A percentile compares a stretch with the other conserved stretches of the same genome.
Conservation (phyloP, 306 rosid species). For the Cicer judaicum region DNA sequence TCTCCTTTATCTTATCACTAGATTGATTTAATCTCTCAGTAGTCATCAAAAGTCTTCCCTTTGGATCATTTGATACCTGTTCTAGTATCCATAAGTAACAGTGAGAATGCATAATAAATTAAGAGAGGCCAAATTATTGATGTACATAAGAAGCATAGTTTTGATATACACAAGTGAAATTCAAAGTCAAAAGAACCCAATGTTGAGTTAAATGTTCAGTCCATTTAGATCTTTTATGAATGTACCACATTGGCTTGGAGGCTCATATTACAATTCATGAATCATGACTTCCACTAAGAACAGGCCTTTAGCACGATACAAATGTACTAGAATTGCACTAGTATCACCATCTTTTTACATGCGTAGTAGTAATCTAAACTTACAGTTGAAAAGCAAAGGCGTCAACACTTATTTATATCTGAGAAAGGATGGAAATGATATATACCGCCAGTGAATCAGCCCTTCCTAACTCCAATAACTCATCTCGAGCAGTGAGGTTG, state of each 20-base stretch:
- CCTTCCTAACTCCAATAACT: constrained; percentile 57
- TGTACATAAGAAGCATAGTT: constrained; percentile 13
- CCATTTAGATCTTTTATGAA: constrained; percentile 27
- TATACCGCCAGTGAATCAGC: constrained; percentile 52
- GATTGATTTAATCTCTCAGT: constrained; percentile 70
- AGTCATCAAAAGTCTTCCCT: constrained; percentile 61
- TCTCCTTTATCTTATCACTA: constrained; percentile 58
- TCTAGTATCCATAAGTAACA: constrained; percentile 33
- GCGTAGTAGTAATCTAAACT: constrained; percentile 17
- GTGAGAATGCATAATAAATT: constrained; percentile 7
- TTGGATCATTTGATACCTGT: constrained; percentile 64
- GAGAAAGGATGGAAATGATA: constrained; percentile 22
- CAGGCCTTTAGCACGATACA: constrained; percentile 10
- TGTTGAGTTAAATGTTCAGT: constrained; percentile 27
- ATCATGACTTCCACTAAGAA: constrained; percentile 12
- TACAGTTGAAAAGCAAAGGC: neutral
- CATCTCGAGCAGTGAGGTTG: constrained; percentile 48
- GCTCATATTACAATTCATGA: constrained; percentile 12
- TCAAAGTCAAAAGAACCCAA: constrained; percentile 28
- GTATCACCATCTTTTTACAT: constrained; percentile 35
- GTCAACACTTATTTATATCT: constrained; percentile 19
- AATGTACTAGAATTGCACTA: constrained; percentile 13
- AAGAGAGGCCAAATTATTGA: neutral
- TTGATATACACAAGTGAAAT: constrained; percentile 23
- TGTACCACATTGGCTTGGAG: constrained; percentile 1